These are phyloP conservation scores for Puccinellia tenuiflora DNA, from an alignment of 176 grass and related monocot species.

Conservation along the genomic window DNA sequence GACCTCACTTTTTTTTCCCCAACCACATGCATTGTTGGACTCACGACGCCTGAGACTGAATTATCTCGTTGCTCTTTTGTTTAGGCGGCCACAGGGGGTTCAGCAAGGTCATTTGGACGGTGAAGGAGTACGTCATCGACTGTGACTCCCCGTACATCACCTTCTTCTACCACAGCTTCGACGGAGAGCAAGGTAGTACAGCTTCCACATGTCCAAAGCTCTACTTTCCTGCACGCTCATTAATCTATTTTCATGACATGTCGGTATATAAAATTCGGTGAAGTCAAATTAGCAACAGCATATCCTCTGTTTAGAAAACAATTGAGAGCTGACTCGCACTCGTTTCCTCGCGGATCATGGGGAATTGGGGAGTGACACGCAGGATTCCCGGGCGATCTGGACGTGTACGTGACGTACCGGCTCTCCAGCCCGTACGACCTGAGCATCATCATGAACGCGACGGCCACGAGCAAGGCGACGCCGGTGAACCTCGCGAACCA, in stretches of 20 bases:
- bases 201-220: background rate
- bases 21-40: background rate
- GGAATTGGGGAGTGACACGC: background rate
- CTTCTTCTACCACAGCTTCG: conserved; percentile 12
- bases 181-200: conserved; percentile 14
- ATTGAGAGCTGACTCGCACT: background rate
- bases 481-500: conserved; percentile 75
- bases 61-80: background rate
- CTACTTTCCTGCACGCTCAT: background rate
- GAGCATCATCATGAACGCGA: conserved; percentile 51
- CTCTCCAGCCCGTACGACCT: conserved; percentile 42
- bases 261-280: background rate
- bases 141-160: background rate
- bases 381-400: conserved; percentile 77
- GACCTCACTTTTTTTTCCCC: background rate
- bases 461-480: conserved; percentile 41
- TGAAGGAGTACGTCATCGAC: background rate
- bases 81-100: conserved; percentile 10
- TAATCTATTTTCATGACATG: background rate
- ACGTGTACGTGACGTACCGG: conserved; percentile 73
- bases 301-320: background rate
- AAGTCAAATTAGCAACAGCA: conserved; percentile 21
- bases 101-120: conserved; percentile 2
- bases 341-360: background rate
- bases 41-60: background rate